Conservation (phyloP, 2,329 filamentous ascomycete genomes). For the Rhynchosporium secalis region DNA sequence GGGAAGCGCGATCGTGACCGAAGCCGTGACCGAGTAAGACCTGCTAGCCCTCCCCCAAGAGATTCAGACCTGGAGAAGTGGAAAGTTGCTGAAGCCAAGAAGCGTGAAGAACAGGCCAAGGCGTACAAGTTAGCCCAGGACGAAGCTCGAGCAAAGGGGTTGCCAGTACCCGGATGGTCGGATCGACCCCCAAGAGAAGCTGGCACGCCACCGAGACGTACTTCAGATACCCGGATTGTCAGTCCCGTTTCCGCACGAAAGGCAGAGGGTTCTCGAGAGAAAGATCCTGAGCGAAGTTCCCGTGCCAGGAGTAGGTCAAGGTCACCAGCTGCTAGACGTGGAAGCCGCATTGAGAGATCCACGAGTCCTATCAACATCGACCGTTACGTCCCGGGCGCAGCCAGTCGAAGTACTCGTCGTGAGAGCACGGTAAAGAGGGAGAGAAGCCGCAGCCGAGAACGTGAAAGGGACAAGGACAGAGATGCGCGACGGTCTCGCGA, state of each 20-base stretch:
- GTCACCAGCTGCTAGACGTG: constrained; percentile 28
- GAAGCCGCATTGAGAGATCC: constrained; percentile 37
- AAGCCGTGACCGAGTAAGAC: constrained; percentile 30
- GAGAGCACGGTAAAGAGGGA: constrained; percentile 33
- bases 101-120: constrained; percentile 63
- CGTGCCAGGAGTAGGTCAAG: constrained; percentile 39
- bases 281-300: constrained; percentile 37
- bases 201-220: constrained; percentile 17
- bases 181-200: constrained; percentile 25
- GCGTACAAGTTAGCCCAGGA: constrained; percentile 63
- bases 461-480: constrained; percentile 31
- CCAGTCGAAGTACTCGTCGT: constrained; percentile 29
- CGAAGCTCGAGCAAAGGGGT: constrained; percentile 59
- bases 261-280: constrained; percentile 38
- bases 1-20: constrained; percentile 25
- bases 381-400: constrained; percentile 38
- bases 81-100: constrained; percentile 62
- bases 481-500: constrained; percentile 25
- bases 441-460: constrained; percentile 33
- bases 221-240: constrained; percentile 26
- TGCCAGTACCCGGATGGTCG: constrained; percentile 51
- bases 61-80: constrained; percentile 37
- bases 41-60: constrained; percentile 17
- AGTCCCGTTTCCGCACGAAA: constrained; percentile 34
- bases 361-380: constrained; percentile 40